A percentile compares a stretch with the other conserved stretches of the same genome.
These are phyloP conservation scores for Xylariales sp. DNA, from an alignment of 2,329 filamentous ascomycete genomes.

Conservation along the genomic window DNA sequence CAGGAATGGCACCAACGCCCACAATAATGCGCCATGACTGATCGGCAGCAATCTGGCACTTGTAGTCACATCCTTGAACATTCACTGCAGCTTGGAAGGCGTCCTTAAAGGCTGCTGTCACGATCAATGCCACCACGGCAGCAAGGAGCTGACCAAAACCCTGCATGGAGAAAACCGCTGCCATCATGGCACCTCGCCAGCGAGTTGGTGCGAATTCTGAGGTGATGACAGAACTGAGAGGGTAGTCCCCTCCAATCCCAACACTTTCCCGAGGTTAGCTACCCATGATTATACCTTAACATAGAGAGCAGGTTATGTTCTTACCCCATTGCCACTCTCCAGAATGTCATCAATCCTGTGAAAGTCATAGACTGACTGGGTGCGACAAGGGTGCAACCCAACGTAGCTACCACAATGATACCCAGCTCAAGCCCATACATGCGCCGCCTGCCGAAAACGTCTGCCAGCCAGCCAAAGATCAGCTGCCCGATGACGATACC, in stretches of 20 bases:
- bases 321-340: constrained; percentile 66
- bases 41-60: constrained; percentile 68
- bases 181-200: constrained; percentile 81
- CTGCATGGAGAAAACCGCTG: constrained; percentile 80
- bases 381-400: constrained; percentile 60
- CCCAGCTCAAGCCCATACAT: constrained; percentile 80
- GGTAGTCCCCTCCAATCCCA: constrained; percentile 80
- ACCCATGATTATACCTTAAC: too few species aligned
- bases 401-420: constrained; percentile 66
- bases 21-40: constrained; percentile 80
- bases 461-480: constrained; percentile 72
- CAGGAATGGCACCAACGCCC: constrained; percentile 73
- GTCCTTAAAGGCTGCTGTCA: constrained; percentile 58
- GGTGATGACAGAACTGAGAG: constrained; percentile 74
- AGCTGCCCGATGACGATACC: constrained; percentile 78
- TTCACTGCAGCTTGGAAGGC: constrained; percentile 39
- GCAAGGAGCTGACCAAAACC: constrained; percentile 73
- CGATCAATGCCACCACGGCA: constrained; percentile 66
- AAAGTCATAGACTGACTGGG: constrained; percentile 53
- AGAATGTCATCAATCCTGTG: constrained; percentile 54
- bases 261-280: constrained; percentile 42
- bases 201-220: constrained; percentile 81
- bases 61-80: constrained; percentile 48
- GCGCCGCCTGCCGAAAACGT: constrained; percentile 68
- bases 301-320: too few species aligned